These are phyloP conservation scores for Neurospora sp. DNA, from an alignment of 495 filamentous ascomycete species.

Conservation along the genomic window DNA sequence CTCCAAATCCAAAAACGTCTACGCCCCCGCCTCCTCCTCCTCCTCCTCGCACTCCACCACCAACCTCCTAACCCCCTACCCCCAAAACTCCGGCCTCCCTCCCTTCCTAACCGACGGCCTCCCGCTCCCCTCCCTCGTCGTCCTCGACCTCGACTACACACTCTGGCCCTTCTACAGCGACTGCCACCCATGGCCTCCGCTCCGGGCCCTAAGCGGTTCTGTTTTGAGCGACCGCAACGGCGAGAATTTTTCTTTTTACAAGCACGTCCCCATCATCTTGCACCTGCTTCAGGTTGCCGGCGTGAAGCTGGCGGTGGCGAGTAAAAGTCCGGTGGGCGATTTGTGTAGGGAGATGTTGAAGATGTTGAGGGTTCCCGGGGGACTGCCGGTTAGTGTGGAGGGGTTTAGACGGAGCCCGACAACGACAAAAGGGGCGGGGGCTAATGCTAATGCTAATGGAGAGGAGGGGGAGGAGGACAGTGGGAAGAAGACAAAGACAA, in stretches of 20 bases:
- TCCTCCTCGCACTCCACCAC: background rate
- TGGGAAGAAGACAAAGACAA: conserved; percentile 2
- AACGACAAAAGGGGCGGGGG: background rate
- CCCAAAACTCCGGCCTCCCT: conserved; percentile 23
- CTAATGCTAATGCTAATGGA: background rate
- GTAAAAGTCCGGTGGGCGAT: conserved; percentile 73
- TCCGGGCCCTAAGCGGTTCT: conserved; percentile 52
- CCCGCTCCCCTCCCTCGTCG: conserved; percentile 74
- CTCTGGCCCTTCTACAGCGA: conserved; percentile 98
- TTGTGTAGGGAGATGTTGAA: conserved; percentile 73
- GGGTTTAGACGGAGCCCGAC: background rate
- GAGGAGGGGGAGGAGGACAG: background rate
- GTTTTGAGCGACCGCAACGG: conserved; percentile 49
- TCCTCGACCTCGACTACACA: conserved; percentile 95
- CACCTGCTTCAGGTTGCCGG: conserved; percentile 39
- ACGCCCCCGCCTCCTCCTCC: background rate
- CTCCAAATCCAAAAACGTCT: conserved; percentile 1
- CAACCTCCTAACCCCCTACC: conserved; percentile 38
- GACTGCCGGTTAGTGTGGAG: background rate
- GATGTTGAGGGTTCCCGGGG: conserved; percentile 47
- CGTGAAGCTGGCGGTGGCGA: conserved; percentile 65
- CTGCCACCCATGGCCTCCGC: conserved; percentile 75
- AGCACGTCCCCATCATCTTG: conserved; percentile 64
- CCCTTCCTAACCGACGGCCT: conserved; percentile 56
- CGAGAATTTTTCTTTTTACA: conserved; percentile 74